phyloP scores from a whole-genome alignment of 257 asterid genomes.

The Solanum piurae region DNA sequence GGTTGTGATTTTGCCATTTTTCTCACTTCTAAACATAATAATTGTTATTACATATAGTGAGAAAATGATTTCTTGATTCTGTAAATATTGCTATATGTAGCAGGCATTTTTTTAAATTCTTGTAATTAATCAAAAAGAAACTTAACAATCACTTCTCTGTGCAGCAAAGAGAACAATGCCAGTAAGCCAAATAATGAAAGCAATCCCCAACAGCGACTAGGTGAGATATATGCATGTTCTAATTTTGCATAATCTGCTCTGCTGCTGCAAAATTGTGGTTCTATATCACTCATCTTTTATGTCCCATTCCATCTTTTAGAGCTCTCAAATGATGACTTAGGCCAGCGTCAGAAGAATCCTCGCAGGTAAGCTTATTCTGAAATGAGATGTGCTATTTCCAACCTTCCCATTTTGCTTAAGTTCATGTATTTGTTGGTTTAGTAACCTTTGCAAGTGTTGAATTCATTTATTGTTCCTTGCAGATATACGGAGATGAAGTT shows the following conservation, averaged over 20 bases:
- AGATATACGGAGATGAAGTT: slow-evolving; percentile 96
- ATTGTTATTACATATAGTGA: not conserved
- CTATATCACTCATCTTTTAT: not conserved
- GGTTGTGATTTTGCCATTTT: not conserved
- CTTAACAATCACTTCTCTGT: slow-evolving; percentile 6
- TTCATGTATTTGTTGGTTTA: not conserved
- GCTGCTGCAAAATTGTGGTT: not conserved
- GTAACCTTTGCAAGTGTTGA: not conserved
- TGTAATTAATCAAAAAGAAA: not conserved
- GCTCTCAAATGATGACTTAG: slow-evolving; percentile 51
- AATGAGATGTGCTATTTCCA: not conserved
- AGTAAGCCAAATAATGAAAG: slow-evolving; percentile 41
- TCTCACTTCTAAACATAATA: not conserved
- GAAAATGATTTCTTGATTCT: not conserved
- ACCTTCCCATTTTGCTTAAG: not conserved
- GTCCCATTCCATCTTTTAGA: slow-evolving; percentile 23
- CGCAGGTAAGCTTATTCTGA: slow-evolving; percentile 43
- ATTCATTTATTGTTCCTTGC: slow-evolving; percentile 10
- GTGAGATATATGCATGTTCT: slow-evolving; percentile 23
- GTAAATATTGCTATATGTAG: not conserved
- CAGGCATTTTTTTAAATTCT: not conserved
- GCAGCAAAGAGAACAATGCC: slow-evolving; percentile 65
- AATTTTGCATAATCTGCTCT: not conserved
- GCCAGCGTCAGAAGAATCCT: slow-evolving; percentile 86
- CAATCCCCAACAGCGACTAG: slow-evolving; percentile 67